Conservation (phyloP, 2,329 filamentous ascomycete species). For the Paraphoma sp. region DNA sequence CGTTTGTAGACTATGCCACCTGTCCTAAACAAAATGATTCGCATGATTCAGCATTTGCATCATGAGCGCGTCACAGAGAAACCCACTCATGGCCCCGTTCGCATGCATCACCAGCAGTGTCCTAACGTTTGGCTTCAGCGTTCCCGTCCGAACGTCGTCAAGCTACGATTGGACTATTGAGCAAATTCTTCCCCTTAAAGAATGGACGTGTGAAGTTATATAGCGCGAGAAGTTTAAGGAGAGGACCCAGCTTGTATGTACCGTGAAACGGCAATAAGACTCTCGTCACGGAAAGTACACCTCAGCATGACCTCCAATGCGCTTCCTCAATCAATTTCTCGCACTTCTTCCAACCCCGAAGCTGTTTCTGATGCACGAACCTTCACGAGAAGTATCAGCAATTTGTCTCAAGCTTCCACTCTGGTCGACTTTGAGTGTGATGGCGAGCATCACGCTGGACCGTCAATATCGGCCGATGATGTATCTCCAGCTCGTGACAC, state of each 20-base stretch:
- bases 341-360: background rate
- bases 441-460: constrained; percentile 4
- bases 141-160: background rate
- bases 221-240: background rate
- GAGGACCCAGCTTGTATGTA: too few relatives aligned
- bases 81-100: background rate
- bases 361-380: constrained; percentile 9
- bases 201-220: background rate
- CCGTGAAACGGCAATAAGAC: background rate
- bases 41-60: background rate
- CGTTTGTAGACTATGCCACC: too few relatives aligned
- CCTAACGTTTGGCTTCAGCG: background rate
- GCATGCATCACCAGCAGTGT: background rate
- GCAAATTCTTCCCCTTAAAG: background rate
- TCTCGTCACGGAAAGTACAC: background rate
- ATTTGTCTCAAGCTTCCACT: constrained; percentile 9
- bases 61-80: background rate
- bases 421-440: constrained; percentile 8
- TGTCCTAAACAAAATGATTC: too few relatives aligned
- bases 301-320: background rate
- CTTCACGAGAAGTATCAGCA: background rate
- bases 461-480: background rate
- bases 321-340: background rate
- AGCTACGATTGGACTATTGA: background rate
- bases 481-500: constrained; percentile 3